Conservation (phyloP, 768 basidiomycete genomes). For the Termitomyces eurrhizus region DNA sequence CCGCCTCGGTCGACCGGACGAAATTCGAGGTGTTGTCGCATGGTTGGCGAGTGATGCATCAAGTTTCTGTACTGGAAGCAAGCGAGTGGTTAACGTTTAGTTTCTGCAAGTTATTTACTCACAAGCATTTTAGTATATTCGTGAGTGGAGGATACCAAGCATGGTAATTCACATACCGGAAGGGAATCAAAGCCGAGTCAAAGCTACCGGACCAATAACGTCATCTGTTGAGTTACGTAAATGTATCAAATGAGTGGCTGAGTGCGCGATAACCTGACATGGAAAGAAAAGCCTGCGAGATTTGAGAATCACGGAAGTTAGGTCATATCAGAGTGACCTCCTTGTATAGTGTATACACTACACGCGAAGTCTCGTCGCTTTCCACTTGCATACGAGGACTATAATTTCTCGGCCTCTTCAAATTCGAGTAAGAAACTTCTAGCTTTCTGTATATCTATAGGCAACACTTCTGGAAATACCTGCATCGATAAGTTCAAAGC, state of each 20-base stretch:
- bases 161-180: conserved; percentile 35
- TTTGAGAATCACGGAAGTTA: not conserved
- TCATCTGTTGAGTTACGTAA: too few relatives aligned
- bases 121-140: conserved; percentile 36
- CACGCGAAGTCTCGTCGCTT: not conserved
- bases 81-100: conserved; percentile 34
- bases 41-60: conserved; percentile 1
- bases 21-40: not conserved
- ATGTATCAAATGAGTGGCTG: not conserved
- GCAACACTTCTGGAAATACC: not conserved
- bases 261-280: not conserved
- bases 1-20: conserved; percentile 57
- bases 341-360: too few relatives aligned
- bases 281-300: not conserved
- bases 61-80: conserved; percentile 1
- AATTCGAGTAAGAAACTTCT: not conserved
- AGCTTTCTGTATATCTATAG: too few relatives aligned
- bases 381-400: not conserved
- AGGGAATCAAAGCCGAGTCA: not conserved
- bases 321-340: not conserved
- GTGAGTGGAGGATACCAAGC: conserved; percentile 58
- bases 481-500: not conserved
- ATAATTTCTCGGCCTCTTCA: not conserved
- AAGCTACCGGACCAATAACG: not conserved
- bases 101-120: not conserved